Percentiles rank a stretch among this genome's conserved stretches.
Evolutionary conservation across 2,329 filamentous ascomycete species (phyloP).

Genomic region (Fusarium coffeatum): DNA sequence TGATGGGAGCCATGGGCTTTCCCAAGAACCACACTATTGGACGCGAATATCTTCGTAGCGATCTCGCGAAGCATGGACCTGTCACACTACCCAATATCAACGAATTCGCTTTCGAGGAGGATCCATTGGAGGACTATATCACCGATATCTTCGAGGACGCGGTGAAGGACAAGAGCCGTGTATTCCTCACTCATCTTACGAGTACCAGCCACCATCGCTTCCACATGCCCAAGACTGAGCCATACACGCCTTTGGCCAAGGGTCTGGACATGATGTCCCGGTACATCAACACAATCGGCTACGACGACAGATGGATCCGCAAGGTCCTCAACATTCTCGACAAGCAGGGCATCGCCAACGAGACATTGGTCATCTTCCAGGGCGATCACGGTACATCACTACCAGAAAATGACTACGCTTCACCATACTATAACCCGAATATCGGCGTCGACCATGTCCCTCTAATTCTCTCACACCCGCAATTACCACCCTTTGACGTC

Average conservation of each 20-base stretch:
- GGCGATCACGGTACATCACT: slow-evolving; percentile 52
- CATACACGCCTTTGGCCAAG: slow-evolving; percentile 44
- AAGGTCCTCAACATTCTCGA: slow-evolving; percentile 48
- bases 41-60: slow-evolving; percentile 48
- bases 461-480: slow-evolving; percentile 49
- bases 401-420: slow-evolving; percentile 47
- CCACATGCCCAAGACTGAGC: slow-evolving; percentile 46
- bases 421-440: slow-evolving; percentile 51
- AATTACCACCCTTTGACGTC: slow-evolving; percentile 46
- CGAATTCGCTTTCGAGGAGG: slow-evolving; percentile 52
- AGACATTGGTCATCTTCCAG: slow-evolving; percentile 50
- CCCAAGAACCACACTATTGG: slow-evolving; percentile 41
- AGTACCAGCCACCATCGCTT: slow-evolving; percentile 53
- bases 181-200: slow-evolving; percentile 52
- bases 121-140: slow-evolving; percentile 49
- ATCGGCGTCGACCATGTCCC: slow-evolving; percentile 49
- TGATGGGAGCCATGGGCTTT: slow-evolving; percentile 51
- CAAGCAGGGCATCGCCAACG: slow-evolving; percentile 49
- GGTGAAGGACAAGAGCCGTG: slow-evolving; percentile 46
- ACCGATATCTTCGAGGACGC: slow-evolving; percentile 49
- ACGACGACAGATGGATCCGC: slow-evolving; percentile 50
- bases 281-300: slow-evolving; percentile 50
- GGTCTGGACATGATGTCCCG: slow-evolving; percentile 48
- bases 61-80: slow-evolving; percentile 47
- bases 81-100: slow-evolving; percentile 50